Conservation (phyloP, 176 grass and related monocot genomes). For the Metroxylon sagu region DNA sequence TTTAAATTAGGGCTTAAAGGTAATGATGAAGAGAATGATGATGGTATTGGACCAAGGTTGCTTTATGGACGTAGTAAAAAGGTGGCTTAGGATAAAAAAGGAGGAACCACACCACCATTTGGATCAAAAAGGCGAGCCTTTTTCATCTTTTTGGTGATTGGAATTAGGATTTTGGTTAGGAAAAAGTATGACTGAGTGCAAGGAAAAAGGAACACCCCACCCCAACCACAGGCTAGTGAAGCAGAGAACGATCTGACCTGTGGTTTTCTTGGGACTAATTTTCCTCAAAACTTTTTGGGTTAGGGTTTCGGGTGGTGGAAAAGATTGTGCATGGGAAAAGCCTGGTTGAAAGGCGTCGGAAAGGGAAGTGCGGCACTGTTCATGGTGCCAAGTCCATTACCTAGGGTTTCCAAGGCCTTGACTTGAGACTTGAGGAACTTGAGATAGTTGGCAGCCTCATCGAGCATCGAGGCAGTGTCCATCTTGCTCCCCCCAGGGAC, state of each 20-base stretch:
- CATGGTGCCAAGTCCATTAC: neutral
- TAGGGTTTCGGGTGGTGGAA: constrained; percentile 41
- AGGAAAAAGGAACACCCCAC: constrained; percentile 6
- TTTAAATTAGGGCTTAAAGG: constrained; percentile 31
- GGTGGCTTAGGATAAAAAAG: constrained; percentile 11
- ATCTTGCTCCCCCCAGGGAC: constrained; percentile 84
- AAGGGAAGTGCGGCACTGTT: neutral
- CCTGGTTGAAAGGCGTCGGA: constrained; percentile 11
- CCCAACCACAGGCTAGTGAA: constrained; percentile 27
- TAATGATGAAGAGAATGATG: constrained; percentile 22
- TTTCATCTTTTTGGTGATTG: constrained; percentile 35
- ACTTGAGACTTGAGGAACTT: constrained; percentile 93
- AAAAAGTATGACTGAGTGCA: constrained; percentile 30
- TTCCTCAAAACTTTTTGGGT: constrained; percentile 13
- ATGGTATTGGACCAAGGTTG: constrained; percentile 23
- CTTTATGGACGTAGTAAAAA: constrained; percentile 48
- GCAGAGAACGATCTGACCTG: constrained; percentile 25
- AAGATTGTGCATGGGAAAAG: constrained; percentile 25
- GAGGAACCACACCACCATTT: constrained; percentile 24
- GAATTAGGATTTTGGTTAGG: constrained; percentile 43
- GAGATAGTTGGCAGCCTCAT: constrained; percentile 89
- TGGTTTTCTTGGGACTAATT: constrained; percentile 19
- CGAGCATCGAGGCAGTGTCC: constrained; percentile 90
- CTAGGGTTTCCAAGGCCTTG: constrained; percentile 74
- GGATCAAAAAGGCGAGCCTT: constrained; percentile 34